Percentiles rank a stretch among this genome's conserved stretches.
Conservation (phyloP, 176 grass and related monocot genomes). For the Puya raimondii region DNA sequence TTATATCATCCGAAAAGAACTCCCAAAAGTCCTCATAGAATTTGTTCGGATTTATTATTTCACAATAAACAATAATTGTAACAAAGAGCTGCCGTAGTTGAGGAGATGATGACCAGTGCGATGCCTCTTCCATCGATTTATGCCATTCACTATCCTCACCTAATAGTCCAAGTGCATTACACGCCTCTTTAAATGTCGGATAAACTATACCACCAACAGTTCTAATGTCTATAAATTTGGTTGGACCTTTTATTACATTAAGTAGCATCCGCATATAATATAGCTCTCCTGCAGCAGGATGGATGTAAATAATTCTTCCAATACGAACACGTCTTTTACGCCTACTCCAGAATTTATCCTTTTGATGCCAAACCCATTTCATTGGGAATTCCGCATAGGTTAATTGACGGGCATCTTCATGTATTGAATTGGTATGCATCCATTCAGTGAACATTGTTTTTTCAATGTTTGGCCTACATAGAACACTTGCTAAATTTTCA, state of each 20-base stretch:
- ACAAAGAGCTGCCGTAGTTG: slow-evolving; percentile 4
- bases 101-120: neutral
- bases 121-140: neutral
- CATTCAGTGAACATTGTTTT: neutral
- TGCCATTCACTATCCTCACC: neutral
- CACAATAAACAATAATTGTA: slow-evolving; percentile 5
- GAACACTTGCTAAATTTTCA: too few species aligned
- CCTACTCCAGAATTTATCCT: neutral
- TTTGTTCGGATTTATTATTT: neutral
- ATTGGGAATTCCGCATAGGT: slow-evolving; percentile 8
- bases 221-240: neutral
- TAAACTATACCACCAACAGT: neutral
- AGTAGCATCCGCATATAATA: slow-evolving; percentile 13
- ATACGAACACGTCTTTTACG: neutral
- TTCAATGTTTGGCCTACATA: neutral
- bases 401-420: neutral
- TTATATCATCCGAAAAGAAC: neutral
- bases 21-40: neutral
- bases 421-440: neutral
- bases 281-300: neutral
- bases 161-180: neutral
- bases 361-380: neutral
- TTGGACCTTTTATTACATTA: neutral
- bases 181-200: neutral
- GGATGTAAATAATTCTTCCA: neutral